Evolutionary conservation across 805 yeast genomes (phyloP).

Genomic region (Metschnikowia anglica): DNA sequence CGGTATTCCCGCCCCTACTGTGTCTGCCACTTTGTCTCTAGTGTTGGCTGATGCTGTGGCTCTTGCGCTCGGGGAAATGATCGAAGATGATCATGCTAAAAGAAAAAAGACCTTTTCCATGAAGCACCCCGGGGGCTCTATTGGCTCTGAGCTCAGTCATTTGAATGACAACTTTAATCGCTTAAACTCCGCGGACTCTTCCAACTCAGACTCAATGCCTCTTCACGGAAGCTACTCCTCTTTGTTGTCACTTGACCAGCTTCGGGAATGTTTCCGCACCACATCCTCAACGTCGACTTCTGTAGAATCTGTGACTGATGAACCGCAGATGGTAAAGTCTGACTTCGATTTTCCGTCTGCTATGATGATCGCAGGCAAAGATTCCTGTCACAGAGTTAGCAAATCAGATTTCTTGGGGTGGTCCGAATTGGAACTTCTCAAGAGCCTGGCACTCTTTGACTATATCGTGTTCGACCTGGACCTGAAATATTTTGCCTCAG

Average conservation of each 20-base stretch:
- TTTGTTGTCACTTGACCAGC: conserved; percentile 19
- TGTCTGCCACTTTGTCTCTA: conserved; percentile 74
- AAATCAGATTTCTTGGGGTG: conserved; percentile 11
- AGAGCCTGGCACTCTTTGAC: conserved; percentile 15
- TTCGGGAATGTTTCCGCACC: conserved; percentile 11
- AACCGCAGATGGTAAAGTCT: conserved; percentile 3
- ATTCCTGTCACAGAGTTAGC: conserved; percentile 2
- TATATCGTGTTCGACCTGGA: conserved; percentile 11
- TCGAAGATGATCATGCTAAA: conserved; percentile 52
- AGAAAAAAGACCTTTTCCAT: conserved; percentile 61
- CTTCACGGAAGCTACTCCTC: conserved; percentile 19
- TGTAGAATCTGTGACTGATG: conserved; percentile 17
- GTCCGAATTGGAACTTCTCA: conserved; percentile 19
- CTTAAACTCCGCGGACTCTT: conserved; percentile 7
- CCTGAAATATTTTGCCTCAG: conserved; percentile 8
- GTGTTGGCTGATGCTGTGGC: conserved; percentile 77
- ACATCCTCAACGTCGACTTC: conserved; percentile 7
- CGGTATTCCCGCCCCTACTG: conserved; percentile 86
- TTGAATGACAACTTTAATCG: conserved; percentile 29
- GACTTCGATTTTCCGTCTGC: conserved; percentile 8
- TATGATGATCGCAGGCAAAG: conserved; percentile 3
- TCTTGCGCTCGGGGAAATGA: conserved; percentile 68
- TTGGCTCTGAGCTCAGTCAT: conserved; percentile 54
- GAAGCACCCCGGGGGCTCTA: conserved; percentile 90
- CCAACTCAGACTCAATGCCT: conserved; percentile 7